Percentiles rank a stretch among this genome's conserved stretches.
These are phyloP conservation scores for Penicillium lagena DNA, from an alignment of 495 filamentous ascomycete species.

Conservation along the genomic window DNA sequence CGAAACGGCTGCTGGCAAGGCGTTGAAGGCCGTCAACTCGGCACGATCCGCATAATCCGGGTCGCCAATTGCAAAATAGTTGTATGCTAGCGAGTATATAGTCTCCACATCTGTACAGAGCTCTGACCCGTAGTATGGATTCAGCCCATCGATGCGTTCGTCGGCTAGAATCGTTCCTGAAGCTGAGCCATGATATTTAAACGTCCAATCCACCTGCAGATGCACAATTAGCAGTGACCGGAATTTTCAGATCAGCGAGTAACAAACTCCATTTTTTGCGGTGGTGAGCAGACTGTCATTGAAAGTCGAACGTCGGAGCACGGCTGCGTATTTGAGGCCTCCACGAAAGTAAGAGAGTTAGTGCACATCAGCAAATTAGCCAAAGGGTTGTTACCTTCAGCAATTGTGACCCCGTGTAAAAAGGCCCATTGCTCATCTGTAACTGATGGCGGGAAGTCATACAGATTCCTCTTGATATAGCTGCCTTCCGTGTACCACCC, in stretches of 20 bases:
- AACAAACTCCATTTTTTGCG: constrained; percentile 29
- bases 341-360: neutral
- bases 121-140: constrained; percentile 31
- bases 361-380: too few species aligned
- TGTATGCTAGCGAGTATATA: constrained; percentile 37
- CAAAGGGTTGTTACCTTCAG: constrained; percentile 25
- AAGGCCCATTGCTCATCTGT: constrained; percentile 26
- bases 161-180: constrained; percentile 34
- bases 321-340: constrained; percentile 35
- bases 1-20: constrained; percentile 48
- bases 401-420: constrained; percentile 44
- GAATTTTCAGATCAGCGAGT: constrained; percentile 31
- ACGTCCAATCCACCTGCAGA: constrained; percentile 37
- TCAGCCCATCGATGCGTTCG: constrained; percentile 24
- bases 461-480: constrained; percentile 36
- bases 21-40: constrained; percentile 55
- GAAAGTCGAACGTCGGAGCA: constrained; percentile 30
- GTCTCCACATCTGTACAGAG: constrained; percentile 37
- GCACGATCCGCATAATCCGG: constrained; percentile 49
- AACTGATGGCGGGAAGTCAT: constrained; percentile 22
- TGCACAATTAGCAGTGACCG: constrained; percentile 1
- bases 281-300: constrained; percentile 33
- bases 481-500: constrained; percentile 31
- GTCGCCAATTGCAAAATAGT: constrained; percentile 36
- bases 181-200: constrained; percentile 39